A percentile compares a stretch with the other conserved stretches of the same genome.
Conservation (phyloP, 495 filamentous ascomycete genomes). For the Trichocladium antarcticum region DNA sequence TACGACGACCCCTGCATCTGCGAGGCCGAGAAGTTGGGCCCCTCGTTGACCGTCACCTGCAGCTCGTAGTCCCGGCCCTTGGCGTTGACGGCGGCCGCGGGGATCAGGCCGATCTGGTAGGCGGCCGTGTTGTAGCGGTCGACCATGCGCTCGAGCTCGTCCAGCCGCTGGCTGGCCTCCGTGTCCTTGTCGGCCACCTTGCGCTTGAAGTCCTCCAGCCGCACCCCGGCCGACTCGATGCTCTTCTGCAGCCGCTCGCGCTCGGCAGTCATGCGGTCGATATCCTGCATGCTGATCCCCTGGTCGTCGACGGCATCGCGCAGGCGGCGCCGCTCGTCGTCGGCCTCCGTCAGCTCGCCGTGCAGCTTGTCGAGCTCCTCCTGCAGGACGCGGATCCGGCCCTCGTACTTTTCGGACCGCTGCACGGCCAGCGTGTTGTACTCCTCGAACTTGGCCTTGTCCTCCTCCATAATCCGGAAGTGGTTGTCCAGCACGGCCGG, state of each 20-base stretch:
- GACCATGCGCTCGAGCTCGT: slow-evolving; percentile 76
- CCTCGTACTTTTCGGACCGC: slow-evolving; percentile 74
- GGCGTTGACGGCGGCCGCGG: slow-evolving; percentile 70
- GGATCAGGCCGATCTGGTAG: slow-evolving; percentile 86
- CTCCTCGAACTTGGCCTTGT: slow-evolving; percentile 82
- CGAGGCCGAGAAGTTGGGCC: slow-evolving; percentile 61
- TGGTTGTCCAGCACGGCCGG: slow-evolving; percentile 70
- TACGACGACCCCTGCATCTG: slow-evolving; percentile 48
- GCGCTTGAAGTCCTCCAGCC: slow-evolving; percentile 72
- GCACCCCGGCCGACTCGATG: slow-evolving; percentile 58
- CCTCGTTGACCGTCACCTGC: slow-evolving; percentile 51
- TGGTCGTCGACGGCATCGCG: slow-evolving; percentile 80
- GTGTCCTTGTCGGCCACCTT: slow-evolving; percentile 72
- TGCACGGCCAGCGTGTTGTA: slow-evolving; percentile 73
- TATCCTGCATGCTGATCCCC: slow-evolving; percentile 90
- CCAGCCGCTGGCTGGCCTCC: slow-evolving; percentile 70
- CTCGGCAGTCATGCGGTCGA: slow-evolving; percentile 96
- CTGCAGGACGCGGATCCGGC: slow-evolving; percentile 60
- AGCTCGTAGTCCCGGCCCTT: slow-evolving; percentile 79
- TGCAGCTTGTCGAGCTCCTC: slow-evolving; percentile 71
- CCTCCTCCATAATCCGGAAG: slow-evolving; percentile 78
- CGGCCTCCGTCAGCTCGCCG: slow-evolving; percentile 62
- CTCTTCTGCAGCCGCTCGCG: slow-evolving; percentile 80
- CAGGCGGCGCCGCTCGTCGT: slow-evolving; percentile 66
- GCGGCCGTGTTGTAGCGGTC: slow-evolving; percentile 86